phyloP scores from a whole-genome alignment of 2,329 filamentous ascomycete genomes.

The Rutstroemia sp. region DNA sequence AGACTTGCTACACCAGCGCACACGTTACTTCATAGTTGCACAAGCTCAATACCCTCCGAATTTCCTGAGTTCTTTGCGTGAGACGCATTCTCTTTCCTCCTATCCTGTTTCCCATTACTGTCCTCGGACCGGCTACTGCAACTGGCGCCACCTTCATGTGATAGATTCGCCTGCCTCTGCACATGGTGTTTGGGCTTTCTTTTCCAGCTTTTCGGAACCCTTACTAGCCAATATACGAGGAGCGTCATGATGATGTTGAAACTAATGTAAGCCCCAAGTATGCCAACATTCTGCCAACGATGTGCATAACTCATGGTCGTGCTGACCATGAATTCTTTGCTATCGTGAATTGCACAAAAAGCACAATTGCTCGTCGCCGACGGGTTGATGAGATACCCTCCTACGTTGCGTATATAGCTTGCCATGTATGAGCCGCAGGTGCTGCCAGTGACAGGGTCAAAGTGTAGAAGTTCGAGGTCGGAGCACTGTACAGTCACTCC shows the following conservation, averaged over 20 bases:
- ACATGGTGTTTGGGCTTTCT: constrained; percentile 1
- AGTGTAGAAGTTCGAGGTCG: constrained; percentile 40
- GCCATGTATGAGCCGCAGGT: constrained; percentile 51
- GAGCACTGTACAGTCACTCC: constrained; percentile 60
- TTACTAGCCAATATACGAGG: constrained; percentile 44
- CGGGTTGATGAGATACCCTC: constrained; percentile 47
- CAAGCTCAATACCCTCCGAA: constrained; percentile 4
- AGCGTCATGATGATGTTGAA: constrained; percentile 48
- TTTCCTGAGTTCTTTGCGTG: background rate
- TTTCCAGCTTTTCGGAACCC: constrained; percentile 34
- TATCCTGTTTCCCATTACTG: background rate
- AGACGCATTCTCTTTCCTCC: background rate
- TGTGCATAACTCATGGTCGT: constrained; percentile 55
- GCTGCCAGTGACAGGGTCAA: constrained; percentile 37
- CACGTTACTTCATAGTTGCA: background rate
- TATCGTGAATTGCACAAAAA: constrained; percentile 52
- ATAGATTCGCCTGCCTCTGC: background rate
- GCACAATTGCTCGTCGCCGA: constrained; percentile 46
- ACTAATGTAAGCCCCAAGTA: constrained; percentile 37
- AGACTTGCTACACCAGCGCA: too few relatives aligned
- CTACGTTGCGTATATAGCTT: constrained; percentile 38
- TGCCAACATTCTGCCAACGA: constrained; percentile 58
- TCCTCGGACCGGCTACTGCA: background rate
- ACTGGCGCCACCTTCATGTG: background rate
- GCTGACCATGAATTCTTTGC: constrained; percentile 51